These are phyloP conservation scores for Conticribra guillardii DNA, from an alignment of 108 stramenopile species.

Conservation along the genomic window DNA sequence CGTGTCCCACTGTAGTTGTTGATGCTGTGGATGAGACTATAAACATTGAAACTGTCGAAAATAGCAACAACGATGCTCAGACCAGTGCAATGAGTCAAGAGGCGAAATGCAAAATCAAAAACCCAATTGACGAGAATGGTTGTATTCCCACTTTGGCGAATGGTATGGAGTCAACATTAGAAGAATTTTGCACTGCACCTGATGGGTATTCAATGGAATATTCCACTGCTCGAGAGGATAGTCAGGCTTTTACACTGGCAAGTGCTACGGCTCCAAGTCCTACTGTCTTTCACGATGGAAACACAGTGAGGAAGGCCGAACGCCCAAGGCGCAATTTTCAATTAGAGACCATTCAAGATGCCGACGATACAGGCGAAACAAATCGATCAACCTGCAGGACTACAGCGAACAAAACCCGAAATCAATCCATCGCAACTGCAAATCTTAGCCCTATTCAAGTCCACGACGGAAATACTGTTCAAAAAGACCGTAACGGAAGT, in stretches of 20 bases:
- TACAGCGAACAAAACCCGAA: neutral
- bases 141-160: neutral
- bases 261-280: conserved; percentile 6
- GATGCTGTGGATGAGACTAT: neutral
- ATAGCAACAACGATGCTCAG: neutral
- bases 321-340: neutral
- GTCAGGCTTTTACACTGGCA: neutral
- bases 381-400: neutral
- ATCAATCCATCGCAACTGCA: conserved; percentile 16
- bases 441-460: conserved; percentile 23
- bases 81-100: no score
- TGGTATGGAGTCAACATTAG: neutral
- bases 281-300: conserved; percentile 28
- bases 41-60: neutral
- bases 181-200: conserved; percentile 11
- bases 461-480: conserved; percentile 42
- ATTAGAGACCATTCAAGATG: neutral
- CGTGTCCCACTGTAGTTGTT: neutral
- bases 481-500: conserved; percentile 6
- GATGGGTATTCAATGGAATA: neutral
- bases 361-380: neutral
- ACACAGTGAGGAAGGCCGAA: conserved; percentile 32
- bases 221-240: conserved; percentile 1
- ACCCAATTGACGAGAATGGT: conserved; percentile 1
- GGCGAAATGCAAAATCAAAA: no score